Evolutionary conservation across 2,329 filamentous ascomycete genomes (phyloP).

Genomic region (Aphanocladium album): DNA sequence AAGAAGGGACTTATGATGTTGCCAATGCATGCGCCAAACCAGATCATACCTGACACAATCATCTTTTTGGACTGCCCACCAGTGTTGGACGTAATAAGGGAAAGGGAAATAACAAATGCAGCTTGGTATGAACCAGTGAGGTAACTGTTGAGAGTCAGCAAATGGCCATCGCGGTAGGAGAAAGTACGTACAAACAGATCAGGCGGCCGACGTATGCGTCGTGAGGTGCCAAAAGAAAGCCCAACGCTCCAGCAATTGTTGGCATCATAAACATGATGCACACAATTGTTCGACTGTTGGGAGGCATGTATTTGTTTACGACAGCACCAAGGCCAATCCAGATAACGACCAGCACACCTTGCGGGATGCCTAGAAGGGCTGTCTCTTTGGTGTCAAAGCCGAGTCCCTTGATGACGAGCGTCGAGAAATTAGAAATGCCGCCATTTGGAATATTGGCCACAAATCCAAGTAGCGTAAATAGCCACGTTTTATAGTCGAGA

Average conservation of each 20-base stretch:
- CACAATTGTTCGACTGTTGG: constrained; percentile 48
- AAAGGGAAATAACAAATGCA: constrained; percentile 36
- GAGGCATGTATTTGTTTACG: constrained; percentile 33
- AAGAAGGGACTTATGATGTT: constrained; percentile 61
- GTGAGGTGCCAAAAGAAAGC: constrained; percentile 48
- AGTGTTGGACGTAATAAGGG: constrained; percentile 45
- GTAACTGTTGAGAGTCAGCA: constrained; percentile 18
- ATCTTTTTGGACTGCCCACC: constrained; percentile 59
- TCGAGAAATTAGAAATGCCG: constrained; percentile 55
- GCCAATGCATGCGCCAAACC: constrained; percentile 54
- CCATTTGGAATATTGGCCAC: constrained; percentile 53
- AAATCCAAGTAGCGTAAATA: constrained; percentile 50
- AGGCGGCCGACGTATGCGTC: constrained; percentile 48
- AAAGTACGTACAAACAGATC: constrained; percentile 43
- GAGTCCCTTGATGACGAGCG: constrained; percentile 55
- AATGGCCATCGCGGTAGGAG: neutral
- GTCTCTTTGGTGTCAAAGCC: constrained; percentile 41
- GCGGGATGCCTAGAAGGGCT: constrained; percentile 34
- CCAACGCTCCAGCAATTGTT: constrained; percentile 54
- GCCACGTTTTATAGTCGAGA: constrained; percentile 52
- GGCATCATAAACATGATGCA: constrained; percentile 53
- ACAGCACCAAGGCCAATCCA: constrained; percentile 38
- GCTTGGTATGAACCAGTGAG: constrained; percentile 35
- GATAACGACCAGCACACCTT: constrained; percentile 31
- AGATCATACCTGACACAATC: constrained; percentile 56